A percentile compares a stretch with the other conserved stretches of the same genome.
Conservation (phyloP, 2,329 filamentous ascomycete species). For the Aplosporella prunicola region DNA sequence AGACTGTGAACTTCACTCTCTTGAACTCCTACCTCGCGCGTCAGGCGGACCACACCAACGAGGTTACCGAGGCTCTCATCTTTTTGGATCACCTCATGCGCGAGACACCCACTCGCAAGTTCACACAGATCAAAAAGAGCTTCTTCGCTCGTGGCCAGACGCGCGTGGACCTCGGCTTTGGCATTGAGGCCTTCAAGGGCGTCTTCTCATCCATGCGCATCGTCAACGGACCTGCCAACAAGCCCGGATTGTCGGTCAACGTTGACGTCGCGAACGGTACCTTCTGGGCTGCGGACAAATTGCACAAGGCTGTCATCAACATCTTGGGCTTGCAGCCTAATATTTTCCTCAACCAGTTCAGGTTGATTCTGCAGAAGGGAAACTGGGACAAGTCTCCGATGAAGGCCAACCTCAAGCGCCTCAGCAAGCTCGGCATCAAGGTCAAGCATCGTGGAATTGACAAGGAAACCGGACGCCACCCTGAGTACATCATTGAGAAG, state of each 20-base stretch:
- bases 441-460: slow-evolving; percentile 28
- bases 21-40: slow-evolving; percentile 58
- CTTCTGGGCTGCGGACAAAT: slow-evolving; percentile 56
- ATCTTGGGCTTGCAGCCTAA: slow-evolving; percentile 19
- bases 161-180: slow-evolving; percentile 48
- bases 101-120: slow-evolving; percentile 59
- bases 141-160: slow-evolving; percentile 59
- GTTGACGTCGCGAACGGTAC: slow-evolving; percentile 86
- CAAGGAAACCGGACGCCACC: slow-evolving; percentile 20
- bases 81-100: slow-evolving; percentile 87
- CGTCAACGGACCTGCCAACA: slow-evolving; percentile 44
- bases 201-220: slow-evolving; percentile 79
- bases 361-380: slow-evolving; percentile 16
- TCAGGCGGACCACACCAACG: slow-evolving; percentile 50
- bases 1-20: slow-evolving; percentile 56
- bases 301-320: slow-evolving; percentile 26
- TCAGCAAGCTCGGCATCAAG: slow-evolving; percentile 33
- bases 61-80: slow-evolving; percentile 51
- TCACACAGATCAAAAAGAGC: slow-evolving; percentile 67
- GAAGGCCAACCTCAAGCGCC: slow-evolving; percentile 31
- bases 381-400: slow-evolving; percentile 14
- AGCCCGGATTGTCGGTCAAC: slow-evolving; percentile 66
- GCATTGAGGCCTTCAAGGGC: slow-evolving; percentile 74
- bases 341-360: slow-evolving; percentile 18
- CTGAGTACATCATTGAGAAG: slow-evolving; percentile 42